Conservation (phyloP, 768 basidiomycete species). For the Lactifluus volemus region DNA sequence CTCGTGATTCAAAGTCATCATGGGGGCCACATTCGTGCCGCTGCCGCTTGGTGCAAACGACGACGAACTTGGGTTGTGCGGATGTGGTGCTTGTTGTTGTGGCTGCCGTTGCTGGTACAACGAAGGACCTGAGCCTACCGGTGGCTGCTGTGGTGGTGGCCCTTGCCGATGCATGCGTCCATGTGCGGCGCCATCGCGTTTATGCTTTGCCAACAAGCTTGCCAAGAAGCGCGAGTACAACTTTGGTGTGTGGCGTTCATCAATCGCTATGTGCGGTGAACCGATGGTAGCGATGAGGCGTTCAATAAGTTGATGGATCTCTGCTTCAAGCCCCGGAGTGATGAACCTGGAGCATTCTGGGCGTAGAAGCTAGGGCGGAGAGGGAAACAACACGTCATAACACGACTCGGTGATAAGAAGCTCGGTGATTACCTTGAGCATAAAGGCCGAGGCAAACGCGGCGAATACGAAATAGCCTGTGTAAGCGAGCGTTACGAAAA, state of each 20-base stretch:
- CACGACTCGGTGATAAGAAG: neutral
- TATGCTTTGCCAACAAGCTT: constrained; percentile 51
- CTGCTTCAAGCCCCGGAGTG: constrained; percentile 44
- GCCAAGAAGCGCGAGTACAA: constrained; percentile 74
- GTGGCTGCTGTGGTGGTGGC: constrained; percentile 14
- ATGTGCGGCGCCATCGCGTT: constrained; percentile 19
- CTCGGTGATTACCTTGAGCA: constrained; percentile 52
- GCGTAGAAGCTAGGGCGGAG: constrained; percentile 54
- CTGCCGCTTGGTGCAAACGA: neutral
- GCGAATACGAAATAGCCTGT: constrained; percentile 22
- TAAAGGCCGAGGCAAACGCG: constrained; percentile 59
- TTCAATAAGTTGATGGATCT: constrained; percentile 57
- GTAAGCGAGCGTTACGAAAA: neutral
- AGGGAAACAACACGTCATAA: neutral
- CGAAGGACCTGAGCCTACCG: neutral
- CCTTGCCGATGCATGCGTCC: constrained; percentile 10
- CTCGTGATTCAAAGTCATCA: neutral
- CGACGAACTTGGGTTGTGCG: neutral
- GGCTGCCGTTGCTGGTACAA: neutral
- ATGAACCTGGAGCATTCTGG: constrained; percentile 62
- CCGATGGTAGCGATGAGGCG: constrained; percentile 58
- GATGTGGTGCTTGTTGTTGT: neutral
- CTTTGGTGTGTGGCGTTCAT: constrained; percentile 74
- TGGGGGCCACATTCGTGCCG: neutral
- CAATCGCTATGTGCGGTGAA: constrained; percentile 63